These are phyloP conservation scores for Zalaria sp. DNA, from an alignment of 2,329 filamentous ascomycete species.

Conservation along the genomic window DNA sequence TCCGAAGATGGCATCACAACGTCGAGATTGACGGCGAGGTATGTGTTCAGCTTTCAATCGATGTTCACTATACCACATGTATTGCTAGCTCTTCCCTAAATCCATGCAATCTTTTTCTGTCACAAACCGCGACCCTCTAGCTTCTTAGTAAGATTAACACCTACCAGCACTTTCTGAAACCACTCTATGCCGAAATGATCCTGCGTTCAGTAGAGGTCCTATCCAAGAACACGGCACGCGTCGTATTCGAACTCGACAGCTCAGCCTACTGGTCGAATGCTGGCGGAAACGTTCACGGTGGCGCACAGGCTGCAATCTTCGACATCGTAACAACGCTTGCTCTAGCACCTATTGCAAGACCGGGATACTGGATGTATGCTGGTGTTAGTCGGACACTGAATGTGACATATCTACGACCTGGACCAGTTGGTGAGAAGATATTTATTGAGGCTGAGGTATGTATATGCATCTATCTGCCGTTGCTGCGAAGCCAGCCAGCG, in stretches of 20 bases:
- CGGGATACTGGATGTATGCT: conserved; percentile 28
- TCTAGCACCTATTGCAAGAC: conserved; percentile 15
- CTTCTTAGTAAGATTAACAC: too few species aligned
- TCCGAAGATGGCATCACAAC: too few species aligned
- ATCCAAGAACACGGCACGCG: conserved; percentile 20
- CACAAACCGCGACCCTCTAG: too few species aligned
- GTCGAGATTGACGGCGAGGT: too few species aligned
- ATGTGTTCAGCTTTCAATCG: too few species aligned
- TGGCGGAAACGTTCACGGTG: conserved; percentile 37
- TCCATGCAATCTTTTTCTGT: too few species aligned
- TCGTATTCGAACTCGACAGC: conserved; percentile 30
- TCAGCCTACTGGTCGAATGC: conserved; percentile 31
- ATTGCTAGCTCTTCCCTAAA: too few species aligned
- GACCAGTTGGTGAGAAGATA: conserved; percentile 24
- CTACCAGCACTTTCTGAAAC: neutral
- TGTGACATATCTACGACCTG: conserved; percentile 31
- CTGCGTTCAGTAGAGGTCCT: conserved; percentile 19
- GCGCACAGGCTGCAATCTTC: conserved; percentile 39
- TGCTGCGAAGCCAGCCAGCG: too few species aligned
- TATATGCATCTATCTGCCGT: neutral
- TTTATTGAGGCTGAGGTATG: conserved; percentile 26
- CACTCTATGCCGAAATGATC: conserved; percentile 8
- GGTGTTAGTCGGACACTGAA: conserved; percentile 29
- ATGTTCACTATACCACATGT: too few species aligned
- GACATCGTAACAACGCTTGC: conserved; percentile 37